phyloP scores from a whole-genome alignment of 805 yeast genomes.

The Ogataea naganishii region DNA sequence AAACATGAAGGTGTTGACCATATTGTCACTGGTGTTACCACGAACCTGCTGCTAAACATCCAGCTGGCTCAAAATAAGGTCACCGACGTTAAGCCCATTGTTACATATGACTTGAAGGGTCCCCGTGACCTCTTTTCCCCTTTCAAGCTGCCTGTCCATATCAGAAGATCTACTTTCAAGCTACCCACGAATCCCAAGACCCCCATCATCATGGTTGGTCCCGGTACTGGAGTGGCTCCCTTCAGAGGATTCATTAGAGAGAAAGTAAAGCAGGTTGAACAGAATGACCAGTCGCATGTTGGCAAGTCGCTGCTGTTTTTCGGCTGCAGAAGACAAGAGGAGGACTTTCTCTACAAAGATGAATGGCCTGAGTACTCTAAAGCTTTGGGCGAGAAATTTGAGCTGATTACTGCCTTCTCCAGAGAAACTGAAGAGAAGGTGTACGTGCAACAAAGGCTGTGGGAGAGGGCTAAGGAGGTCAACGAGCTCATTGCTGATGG shows the following conservation, averaged over 20 bases:
- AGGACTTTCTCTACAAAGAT: constrained; percentile 78
- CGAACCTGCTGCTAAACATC: constrained; percentile 75
- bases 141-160: constrained; percentile 79
- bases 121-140: constrained; percentile 55
- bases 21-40: constrained; percentile 76
- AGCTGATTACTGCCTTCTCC: constrained; percentile 78
- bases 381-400: constrained; percentile 51
- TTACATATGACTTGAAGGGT: constrained; percentile 69
- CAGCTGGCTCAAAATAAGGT: constrained; percentile 49
- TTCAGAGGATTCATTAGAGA: constrained; percentile 93
- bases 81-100: constrained; percentile 29
- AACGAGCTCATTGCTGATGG: constrained; percentile 53
- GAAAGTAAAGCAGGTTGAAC: constrained; percentile 49
- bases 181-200: constrained; percentile 76
- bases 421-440: constrained; percentile 60
- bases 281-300: constrained; percentile 38
- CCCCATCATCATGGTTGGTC: constrained; percentile 91
- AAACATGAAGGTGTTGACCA: constrained; percentile 23
- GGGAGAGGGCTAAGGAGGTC: constrained; percentile 43
- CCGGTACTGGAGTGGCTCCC: constrained; percentile 99
- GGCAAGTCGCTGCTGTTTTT: constrained; percentile 76
- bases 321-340: constrained; percentile 75
- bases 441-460: constrained; percentile 78
- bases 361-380: constrained; percentile 81
- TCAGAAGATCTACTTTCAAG: constrained; percentile 91